Evolutionary conservation across 768 basidiomycete species (phyloP), one percentile per base, ranked within the genome.

Genomic region (Suillus lakei): DNA sequence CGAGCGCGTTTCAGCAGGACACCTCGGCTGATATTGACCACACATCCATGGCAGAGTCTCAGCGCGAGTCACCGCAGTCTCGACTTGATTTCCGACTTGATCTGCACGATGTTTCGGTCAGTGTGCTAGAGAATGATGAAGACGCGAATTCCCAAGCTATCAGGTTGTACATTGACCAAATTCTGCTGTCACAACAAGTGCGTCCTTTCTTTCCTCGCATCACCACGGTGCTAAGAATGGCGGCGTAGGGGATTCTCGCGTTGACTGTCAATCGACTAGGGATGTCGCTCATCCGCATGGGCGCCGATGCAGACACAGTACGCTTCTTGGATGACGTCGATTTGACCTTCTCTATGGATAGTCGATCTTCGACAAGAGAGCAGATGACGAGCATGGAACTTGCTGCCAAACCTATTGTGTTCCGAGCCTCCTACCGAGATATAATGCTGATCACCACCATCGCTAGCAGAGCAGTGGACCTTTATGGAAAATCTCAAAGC

Each of bases 381-480:
- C 88, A 91, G 68, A 90, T 89, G 81, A 91, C 91, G 12, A 94
- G 83, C 71, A 90, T 98, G 65, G 96, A 98, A 73, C 74, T 96
- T n/a, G 81, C 84, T 21, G 80, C 88, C 30, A 91, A 93, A 66
- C 91, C 96, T 2, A 85, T 99, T 69, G 86, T 98, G 62, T 91
- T 99, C 76, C 87, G 98, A 30, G 95, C 95, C n/a, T 98, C 97
- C 0, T 95, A 96, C 72, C 88, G 94, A 23, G 98, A 99, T 74
- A 93, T 99, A 75, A 88, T 87, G 68, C 85, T 99, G 68, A 98
- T 99, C 68, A 89, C 85, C 54, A 81, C 88, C 4, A 96, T 97
- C 67, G 84, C 93, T 70, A 94, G 95, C 74, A 94, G 91, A 67
- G 98, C 95, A 0, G 78, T 93, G 41, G 90, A 91, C 64, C 82